phyloP scores from a whole-genome alignment of 768 basidiomycete genomes.

The Agrocybe pediades region DNA sequence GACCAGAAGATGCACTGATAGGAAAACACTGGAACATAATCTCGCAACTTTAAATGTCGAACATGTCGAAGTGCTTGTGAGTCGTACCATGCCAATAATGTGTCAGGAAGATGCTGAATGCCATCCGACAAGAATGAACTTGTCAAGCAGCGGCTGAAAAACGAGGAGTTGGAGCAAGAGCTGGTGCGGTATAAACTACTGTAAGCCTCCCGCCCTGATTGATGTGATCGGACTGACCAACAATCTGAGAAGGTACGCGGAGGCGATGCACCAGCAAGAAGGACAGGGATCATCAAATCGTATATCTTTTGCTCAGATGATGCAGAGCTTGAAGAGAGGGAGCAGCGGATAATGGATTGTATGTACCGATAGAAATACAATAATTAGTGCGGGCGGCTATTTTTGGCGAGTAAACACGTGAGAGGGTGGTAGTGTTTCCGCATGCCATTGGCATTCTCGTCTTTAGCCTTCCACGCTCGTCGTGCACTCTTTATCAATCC shows the following conservation, averaged over 20 bases:
- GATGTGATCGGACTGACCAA: not conserved
- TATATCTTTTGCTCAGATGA: slow-evolving; percentile 52
- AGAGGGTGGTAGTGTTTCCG: slow-evolving; percentile 2
- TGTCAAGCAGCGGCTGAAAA: slow-evolving; percentile 83
- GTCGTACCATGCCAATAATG: slow-evolving; percentile 15
- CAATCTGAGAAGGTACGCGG: slow-evolving; percentile 48
- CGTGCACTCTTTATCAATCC: not conserved
- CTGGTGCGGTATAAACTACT: slow-evolving; percentile 93
- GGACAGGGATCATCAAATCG: slow-evolving; percentile 71
- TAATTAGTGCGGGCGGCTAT: not conserved
- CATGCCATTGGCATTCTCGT: slow-evolving; percentile 1
- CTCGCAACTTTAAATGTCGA: slow-evolving; percentile 81
- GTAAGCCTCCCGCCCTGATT: slow-evolving; percentile 42
- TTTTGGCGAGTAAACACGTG: not conserved
- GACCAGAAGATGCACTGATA: slow-evolving; percentile 28
- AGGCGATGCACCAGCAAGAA: slow-evolving; percentile 77
- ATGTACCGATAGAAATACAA: not conserved
- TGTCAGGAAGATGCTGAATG: not conserved
- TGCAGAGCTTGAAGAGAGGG: slow-evolving; percentile 40
- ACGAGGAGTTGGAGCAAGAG: slow-evolving; percentile 93
- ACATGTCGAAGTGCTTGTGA: slow-evolving; percentile 75
- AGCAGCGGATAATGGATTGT: slow-evolving; percentile 21
- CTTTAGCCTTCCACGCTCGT: slow-evolving; percentile 5
- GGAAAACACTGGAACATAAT: slow-evolving; percentile 78
- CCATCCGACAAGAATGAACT: slow-evolving; percentile 73